Evolutionary conservation across 805 yeast genomes (phyloP).

Genomic region (Saturnispora hagleri): DNA sequence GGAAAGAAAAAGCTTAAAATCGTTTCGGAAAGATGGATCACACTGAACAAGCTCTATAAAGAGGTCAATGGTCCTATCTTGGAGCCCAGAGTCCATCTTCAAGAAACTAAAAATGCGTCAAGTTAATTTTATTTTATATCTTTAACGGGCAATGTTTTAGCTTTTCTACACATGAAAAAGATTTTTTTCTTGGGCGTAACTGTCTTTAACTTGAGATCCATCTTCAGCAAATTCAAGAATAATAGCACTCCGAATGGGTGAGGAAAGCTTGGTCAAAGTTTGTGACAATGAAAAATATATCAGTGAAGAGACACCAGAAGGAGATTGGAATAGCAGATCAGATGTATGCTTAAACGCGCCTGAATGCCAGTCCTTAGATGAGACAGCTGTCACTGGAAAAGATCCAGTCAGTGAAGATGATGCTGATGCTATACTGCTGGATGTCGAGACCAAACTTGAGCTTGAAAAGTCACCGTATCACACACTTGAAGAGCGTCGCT

Average conservation of each 20-base stretch:
- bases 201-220: too few species aligned
- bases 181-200: background rate
- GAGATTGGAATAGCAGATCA: background rate
- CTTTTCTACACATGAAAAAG: background rate
- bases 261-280: background rate
- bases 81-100: background rate
- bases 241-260: background rate
- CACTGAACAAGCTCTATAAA: background rate
- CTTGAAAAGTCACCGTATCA: slow-evolving; percentile 8
- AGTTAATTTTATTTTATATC: background rate
- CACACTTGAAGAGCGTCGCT: slow-evolving; percentile 15
- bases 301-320: background rate
- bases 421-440: background rate
- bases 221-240: background rate
- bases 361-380: background rate
- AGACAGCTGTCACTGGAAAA: background rate
- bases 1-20: slow-evolving; percentile 8
- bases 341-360: background rate
- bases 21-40: background rate
- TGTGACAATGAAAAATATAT: background rate
- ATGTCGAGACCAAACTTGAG: background rate
- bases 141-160: background rate
- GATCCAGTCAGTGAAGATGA: slow-evolving; percentile 1
- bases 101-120: background rate
- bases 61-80: background rate